A percentile compares a stretch with the other conserved stretches of the same genome.
Conservation (phyloP, 768 basidiomycete genomes). For the Hydnomerulius pinastri region DNA sequence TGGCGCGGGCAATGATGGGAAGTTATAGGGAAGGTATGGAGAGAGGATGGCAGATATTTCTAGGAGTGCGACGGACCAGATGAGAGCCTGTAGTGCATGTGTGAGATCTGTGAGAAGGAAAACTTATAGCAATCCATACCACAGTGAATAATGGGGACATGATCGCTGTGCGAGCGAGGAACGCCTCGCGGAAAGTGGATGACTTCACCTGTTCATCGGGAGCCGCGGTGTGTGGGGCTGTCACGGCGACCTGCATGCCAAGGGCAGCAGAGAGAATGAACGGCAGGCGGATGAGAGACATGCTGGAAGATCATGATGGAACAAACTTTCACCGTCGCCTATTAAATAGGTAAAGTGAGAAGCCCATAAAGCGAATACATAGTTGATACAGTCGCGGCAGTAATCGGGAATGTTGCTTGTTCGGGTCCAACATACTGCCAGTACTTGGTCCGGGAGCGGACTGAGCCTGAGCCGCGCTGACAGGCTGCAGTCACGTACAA, state of each 20-base stretch:
- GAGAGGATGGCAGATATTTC: constrained; percentile 25
- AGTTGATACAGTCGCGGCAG: too few relatives aligned
- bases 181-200: constrained; percentile 40
- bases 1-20: background rate
- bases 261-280: constrained; percentile 42
- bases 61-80: constrained; percentile 39
- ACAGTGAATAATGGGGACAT: constrained; percentile 34
- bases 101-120: background rate
- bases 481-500: too few relatives aligned
- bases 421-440: too few relatives aligned
- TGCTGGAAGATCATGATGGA: too few relatives aligned
- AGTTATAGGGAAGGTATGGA: background rate
- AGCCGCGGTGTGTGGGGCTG: constrained; percentile 48
- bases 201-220: constrained; percentile 33
- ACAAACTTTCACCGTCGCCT: too few relatives aligned
- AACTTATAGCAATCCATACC: constrained; percentile 24
- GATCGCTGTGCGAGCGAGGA: constrained; percentile 32
- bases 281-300: constrained; percentile 41
- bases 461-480: too few relatives aligned
- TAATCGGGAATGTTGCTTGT: too few relatives aligned
- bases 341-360: too few relatives aligned
- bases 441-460: too few relatives aligned
- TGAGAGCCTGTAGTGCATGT: constrained; percentile 33
- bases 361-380: too few relatives aligned
- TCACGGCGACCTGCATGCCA: constrained; percentile 44